phyloP scores from a whole-genome alignment of 768 basidiomycete species.

The Russula emetica region DNA sequence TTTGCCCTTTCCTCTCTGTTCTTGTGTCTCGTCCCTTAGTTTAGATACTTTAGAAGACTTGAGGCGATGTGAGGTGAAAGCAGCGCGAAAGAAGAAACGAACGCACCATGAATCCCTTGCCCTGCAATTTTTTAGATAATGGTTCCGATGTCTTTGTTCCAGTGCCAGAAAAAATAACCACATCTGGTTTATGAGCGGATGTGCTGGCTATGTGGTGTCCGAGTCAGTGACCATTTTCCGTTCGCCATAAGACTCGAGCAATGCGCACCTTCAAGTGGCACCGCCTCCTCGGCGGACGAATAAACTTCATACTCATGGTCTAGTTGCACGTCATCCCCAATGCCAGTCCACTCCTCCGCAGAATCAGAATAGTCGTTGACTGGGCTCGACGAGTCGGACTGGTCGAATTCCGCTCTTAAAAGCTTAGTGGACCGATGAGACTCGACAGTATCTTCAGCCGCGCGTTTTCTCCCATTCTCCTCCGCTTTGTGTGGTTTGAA shows the following conservation, averaged over 20 bases:
- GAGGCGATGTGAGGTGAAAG: conserved; percentile 8
- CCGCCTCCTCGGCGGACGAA: conserved; percentile 3
- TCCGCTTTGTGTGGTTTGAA: conserved; percentile 35
- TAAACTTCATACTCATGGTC: conserved; percentile 21
- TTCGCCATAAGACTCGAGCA: neutral
- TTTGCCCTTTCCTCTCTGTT: conserved; percentile 26
- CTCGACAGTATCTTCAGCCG: neutral
- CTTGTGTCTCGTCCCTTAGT: conserved; percentile 36
- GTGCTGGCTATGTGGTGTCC: conserved; percentile 32
- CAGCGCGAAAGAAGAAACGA: neutral
- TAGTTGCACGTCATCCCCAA: conserved; percentile 26
- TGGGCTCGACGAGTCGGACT: conserved; percentile 1
- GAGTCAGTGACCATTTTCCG: neutral
- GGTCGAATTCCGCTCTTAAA: conserved; percentile 5
- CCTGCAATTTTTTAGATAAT: conserved; percentile 40
- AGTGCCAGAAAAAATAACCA: conserved; percentile 55
- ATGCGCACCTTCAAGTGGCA: conserved; percentile 17
- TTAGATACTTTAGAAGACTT: conserved; percentile 79
- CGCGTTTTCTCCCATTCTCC: conserved; percentile 27
- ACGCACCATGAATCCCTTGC: conserved; percentile 74
- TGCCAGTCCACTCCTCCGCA: conserved; percentile 44
- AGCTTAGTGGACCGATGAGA: conserved; percentile 6
- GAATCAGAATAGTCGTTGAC: conserved; percentile 6
- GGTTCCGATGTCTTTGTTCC: conserved; percentile 30
- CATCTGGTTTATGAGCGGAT: conserved; percentile 37